phyloP scores from a whole-genome alignment of 2,329 filamentous ascomycete genomes.

The Mollisia scopiformis region DNA sequence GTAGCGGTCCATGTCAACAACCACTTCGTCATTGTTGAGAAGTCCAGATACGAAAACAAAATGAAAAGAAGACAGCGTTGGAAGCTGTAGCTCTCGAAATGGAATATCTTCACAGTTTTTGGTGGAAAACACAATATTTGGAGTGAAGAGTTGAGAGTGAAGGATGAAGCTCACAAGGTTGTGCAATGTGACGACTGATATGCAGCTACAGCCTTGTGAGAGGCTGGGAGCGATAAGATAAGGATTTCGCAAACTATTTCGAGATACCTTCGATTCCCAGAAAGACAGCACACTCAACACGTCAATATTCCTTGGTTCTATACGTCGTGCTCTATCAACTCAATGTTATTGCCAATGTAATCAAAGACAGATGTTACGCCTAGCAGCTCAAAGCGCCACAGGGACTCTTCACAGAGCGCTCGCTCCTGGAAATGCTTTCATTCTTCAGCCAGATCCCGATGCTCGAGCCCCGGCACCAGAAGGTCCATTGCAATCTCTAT shows the following conservation, averaged over 20 bases:
- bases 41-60: background rate
- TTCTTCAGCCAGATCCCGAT: background rate
- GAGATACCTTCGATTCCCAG: background rate
- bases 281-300: background rate
- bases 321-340: background rate
- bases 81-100: background rate
- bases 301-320: background rate
- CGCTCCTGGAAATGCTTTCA: background rate
- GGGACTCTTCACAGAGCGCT: background rate
- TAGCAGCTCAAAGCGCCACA: background rate
- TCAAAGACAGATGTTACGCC: background rate
- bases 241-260: background rate
- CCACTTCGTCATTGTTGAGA: slow-evolving; percentile 20
- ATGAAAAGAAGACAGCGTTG: background rate
- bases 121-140: too few species aligned
- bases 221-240: background rate
- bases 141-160: background rate
- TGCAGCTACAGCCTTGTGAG: background rate
- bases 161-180: background rate
- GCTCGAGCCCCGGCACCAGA: background rate
- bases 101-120: background rate
- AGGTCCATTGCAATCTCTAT: background rate
- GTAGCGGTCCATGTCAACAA: slow-evolving; percentile 25
- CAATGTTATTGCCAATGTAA: background rate
- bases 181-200: background rate